Conservation (phyloP, 2,329 filamentous ascomycete species). For the Cladosporium sp. region DNA sequence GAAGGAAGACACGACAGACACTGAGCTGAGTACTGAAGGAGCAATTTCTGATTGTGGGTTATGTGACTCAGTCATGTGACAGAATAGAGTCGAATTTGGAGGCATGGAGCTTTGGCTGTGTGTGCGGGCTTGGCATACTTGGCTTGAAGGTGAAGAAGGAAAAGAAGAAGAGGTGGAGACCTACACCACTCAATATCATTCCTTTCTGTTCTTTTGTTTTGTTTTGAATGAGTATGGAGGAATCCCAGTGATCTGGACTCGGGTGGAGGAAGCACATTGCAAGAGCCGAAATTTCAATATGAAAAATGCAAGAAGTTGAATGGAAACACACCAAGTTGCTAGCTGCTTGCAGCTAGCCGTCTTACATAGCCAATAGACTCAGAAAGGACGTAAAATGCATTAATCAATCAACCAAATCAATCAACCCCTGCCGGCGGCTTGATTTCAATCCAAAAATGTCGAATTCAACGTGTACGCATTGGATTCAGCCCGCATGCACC, state of each 20-base stretch:
- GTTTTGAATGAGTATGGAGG: too few species aligned
- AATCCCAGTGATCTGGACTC: neutral
- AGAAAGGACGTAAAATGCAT: neutral
- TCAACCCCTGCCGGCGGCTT: neutral
- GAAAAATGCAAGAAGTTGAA: neutral
- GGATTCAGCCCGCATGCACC: neutral
- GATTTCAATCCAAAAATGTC: neutral
- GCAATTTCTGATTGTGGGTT: neutral
- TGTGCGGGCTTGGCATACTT: neutral
- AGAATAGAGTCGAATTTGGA: neutral
- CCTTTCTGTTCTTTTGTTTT: too few species aligned
- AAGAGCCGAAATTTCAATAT: neutral
- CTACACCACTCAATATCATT: too few species aligned
- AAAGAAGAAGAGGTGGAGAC: neutral
- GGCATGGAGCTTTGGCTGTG: neutral
- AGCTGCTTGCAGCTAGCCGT: too few species aligned
- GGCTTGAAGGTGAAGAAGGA: neutral
- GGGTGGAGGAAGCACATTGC: neutral
- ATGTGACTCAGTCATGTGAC: neutral
- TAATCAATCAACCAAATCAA: too few species aligned
- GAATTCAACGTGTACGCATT: neutral
- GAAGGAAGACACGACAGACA: neutral
- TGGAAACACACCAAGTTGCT: neutral
- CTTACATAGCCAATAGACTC: neutral
- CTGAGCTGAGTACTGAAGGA: neutral